Evolutionary conservation across 805 yeast species (phyloP).

Genomic region (Saccharomycopsis sp.): DNA sequence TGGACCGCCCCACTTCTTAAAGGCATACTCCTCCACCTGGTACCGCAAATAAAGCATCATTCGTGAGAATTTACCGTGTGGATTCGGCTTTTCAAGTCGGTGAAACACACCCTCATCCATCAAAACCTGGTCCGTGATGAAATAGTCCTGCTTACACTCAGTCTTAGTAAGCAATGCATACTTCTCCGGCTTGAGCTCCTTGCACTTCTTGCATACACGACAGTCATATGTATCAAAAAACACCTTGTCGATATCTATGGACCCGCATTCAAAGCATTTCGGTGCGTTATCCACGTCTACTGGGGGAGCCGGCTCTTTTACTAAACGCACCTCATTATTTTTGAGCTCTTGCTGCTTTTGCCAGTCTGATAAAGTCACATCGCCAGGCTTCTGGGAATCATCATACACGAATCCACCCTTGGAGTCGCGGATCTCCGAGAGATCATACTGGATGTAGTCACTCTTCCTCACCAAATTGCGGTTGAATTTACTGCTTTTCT

Average conservation of each 20-base stretch:
- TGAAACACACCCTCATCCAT: slow-evolving; percentile 62
- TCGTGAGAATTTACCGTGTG: slow-evolving; percentile 84
- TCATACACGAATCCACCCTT: slow-evolving; percentile 76
- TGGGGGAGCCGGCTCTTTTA: slow-evolving; percentile 63
- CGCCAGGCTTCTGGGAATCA: slow-evolving; percentile 29
- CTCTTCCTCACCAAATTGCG: slow-evolving; percentile 47
- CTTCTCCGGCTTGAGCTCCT: slow-evolving; percentile 70
- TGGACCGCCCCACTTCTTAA: slow-evolving; percentile 89
- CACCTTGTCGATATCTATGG: slow-evolving; percentile 74
- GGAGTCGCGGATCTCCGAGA: slow-evolving; percentile 83
- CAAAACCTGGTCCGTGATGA: slow-evolving; percentile 89
- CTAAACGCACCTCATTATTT: slow-evolving; percentile 36
- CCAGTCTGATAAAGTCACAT: slow-evolving; percentile 48
- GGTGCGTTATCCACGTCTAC: slow-evolving; percentile 68
- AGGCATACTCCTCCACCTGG: slow-evolving; percentile 91
- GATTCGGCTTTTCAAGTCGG: slow-evolving; percentile 85
- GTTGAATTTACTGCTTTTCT: slow-evolving; percentile 28
- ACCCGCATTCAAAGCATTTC: slow-evolving; percentile 74
- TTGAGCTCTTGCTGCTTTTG: slow-evolving; percentile 37
- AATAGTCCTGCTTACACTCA: slow-evolving; percentile 88
- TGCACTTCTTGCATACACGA: slow-evolving; percentile 77
- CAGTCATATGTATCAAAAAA: slow-evolving; percentile 61
- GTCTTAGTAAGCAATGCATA: slow-evolving; percentile 90
- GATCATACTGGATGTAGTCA: slow-evolving; percentile 79
- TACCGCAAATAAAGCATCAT: slow-evolving; percentile 89